Conservation (phyloP, 768 basidiomycete species). For the Russula abietina region DNA sequence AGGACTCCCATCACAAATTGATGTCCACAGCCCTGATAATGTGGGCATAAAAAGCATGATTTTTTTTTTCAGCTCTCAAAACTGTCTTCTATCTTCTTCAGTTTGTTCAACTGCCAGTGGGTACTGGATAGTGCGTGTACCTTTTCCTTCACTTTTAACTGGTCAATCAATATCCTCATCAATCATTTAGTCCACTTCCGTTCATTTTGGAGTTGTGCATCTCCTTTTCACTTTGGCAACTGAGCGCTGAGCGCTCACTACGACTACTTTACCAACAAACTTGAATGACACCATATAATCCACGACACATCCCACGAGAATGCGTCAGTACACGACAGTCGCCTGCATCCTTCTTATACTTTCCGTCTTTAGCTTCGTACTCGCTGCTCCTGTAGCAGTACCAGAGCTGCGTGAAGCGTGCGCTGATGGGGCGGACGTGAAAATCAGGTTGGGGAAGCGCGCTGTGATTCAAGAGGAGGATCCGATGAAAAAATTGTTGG, state of each 20-base stretch:
- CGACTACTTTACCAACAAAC: too few relatives aligned
- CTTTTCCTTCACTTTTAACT: not conserved
- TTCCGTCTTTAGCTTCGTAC: not conserved
- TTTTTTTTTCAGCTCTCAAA: too few relatives aligned
- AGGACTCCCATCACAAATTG: too few relatives aligned
- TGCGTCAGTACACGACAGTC: not conserved
- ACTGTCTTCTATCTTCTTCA: too few relatives aligned
- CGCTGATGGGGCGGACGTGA: too few relatives aligned
- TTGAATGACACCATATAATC: too few relatives aligned
- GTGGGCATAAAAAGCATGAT: too few relatives aligned
- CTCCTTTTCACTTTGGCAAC: not conserved
- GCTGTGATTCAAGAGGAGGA: too few relatives aligned
- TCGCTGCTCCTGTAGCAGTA: not conserved
- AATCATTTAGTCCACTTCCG: not conserved
- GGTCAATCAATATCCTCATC: not conserved
- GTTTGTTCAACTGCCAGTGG: not conserved
- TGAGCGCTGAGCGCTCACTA: not conserved
- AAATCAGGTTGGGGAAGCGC: too few relatives aligned
- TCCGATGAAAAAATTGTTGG: too few relatives aligned
- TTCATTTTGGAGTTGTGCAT: not conserved
- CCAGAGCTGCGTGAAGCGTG: too few relatives aligned
- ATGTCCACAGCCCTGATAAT: too few relatives aligned
- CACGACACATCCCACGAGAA: not conserved
- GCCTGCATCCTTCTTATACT: not conserved
- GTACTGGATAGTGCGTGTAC: constrained; percentile 11